phyloP scores from a whole-genome alignment of 2,329 filamentous ascomycete species.

The Fusarium anguioides region DNA sequence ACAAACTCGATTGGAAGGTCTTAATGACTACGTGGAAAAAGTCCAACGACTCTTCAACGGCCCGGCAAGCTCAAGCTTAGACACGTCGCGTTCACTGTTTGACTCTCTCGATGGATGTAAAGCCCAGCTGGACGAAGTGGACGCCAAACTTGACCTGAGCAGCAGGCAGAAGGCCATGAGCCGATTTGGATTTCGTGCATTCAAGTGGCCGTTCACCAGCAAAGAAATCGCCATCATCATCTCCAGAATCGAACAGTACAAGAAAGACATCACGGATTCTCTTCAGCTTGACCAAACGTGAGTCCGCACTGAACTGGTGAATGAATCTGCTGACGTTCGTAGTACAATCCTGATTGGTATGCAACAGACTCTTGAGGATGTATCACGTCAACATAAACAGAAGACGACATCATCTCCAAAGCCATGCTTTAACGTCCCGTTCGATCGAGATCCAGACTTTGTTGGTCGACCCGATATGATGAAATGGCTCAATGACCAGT shows the following conservation, averaged over 20 bases:
- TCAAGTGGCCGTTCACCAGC: background rate
- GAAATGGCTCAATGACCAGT: slow-evolving; percentile 36
- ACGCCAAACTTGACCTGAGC: background rate
- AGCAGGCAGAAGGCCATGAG: background rate
- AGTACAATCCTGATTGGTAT: background rate
- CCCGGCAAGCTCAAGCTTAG: rapidly evolving
- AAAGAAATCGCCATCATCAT: background rate
- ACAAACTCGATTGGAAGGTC: rapidly evolving
- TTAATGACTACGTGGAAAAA: background rate
- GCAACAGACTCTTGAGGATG: background rate
- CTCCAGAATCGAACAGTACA: background rate
- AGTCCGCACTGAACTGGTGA: rapidly evolving
- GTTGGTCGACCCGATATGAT: slow-evolving; percentile 46
- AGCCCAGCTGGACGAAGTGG: rapidly evolving
- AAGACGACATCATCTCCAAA: rapidly evolving
- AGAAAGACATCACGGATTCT: background rate
- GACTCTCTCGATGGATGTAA: background rate
- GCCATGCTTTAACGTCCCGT: slow-evolving; percentile 37
- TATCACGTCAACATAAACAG: background rate
- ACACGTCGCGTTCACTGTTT: background rate
- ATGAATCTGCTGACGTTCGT: rapidly evolving
- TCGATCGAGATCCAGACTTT: slow-evolving; percentile 48
- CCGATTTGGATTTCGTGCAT: background rate
- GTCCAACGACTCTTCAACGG: background rate
- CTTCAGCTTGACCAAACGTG: background rate